phyloP scores from a whole-genome alignment of 306 rosid genomes.

The Begonia loranthoides region DNA sequence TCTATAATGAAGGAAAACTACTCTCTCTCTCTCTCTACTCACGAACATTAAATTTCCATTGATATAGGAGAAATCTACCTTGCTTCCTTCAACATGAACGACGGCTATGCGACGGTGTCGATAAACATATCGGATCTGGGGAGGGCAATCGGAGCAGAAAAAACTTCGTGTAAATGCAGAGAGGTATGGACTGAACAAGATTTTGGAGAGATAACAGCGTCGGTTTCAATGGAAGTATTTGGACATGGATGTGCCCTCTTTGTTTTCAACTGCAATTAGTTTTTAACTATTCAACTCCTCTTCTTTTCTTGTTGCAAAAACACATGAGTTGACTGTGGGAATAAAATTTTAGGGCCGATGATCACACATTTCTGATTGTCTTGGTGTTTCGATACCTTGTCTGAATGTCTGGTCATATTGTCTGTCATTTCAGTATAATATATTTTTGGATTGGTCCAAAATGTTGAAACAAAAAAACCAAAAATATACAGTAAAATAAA shows the following conservation, averaged over 20 bases:
- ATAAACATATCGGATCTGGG: conserved; percentile 4
- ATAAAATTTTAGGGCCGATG: too few species aligned
- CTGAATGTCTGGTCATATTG: too few species aligned
- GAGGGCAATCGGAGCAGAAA: conserved; percentile 2
- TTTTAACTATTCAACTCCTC: neutral
- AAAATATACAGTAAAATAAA: too few species aligned
- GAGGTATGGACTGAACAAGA: conserved; percentile 11
- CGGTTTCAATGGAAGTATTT: conserved; percentile 1
- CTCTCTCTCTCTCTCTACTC: too few species aligned
- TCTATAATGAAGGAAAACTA: too few species aligned
- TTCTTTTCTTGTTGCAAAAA: too few species aligned
- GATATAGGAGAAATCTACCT: conserved; percentile 14
- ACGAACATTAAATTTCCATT: neutral
- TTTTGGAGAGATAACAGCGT: neutral
- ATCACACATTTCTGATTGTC: too few species aligned
- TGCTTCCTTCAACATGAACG: conserved; percentile 9
- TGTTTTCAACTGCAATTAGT: conserved; percentile 3
- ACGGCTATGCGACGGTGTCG: neutral
- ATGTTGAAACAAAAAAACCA: too few species aligned
- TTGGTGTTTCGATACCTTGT: too few species aligned
- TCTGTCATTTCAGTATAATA: too few species aligned
- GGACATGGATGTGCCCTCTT: conserved; percentile 8
- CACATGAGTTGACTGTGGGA: too few species aligned
- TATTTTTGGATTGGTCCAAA: too few species aligned
- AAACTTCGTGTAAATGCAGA: conserved; percentile 4